A percentile compares a stretch with the other conserved stretches of the same genome.
Conservation (phyloP, 1,284 basidiomycete genomes). For the Apiotrichum sp. region DNA sequence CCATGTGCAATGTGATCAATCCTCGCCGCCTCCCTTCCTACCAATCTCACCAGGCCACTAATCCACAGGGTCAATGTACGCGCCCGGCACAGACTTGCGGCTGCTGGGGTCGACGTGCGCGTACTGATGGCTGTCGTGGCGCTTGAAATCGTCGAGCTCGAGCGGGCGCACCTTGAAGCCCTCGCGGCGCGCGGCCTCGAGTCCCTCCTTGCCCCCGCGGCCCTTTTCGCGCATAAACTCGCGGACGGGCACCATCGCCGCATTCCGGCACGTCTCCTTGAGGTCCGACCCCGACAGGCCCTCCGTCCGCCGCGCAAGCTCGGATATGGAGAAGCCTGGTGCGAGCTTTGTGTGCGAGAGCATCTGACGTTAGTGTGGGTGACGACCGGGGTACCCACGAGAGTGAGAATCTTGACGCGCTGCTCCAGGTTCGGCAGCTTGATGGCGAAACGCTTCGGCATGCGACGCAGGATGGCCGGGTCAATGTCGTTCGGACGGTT, state of each 20-base stretch:
- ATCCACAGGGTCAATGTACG: constrained; percentile 7
- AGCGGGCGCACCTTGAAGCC: constrained; percentile 70
- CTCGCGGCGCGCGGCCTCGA: constrained; percentile 51
- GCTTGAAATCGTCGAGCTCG: constrained; percentile 62
- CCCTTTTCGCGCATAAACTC: constrained; percentile 70
- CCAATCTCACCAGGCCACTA: neutral
- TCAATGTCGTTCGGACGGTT: constrained; percentile 86
- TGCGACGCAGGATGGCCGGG: constrained; percentile 84
- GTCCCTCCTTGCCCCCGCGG: constrained; percentile 33
- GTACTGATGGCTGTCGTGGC: constrained; percentile 51
- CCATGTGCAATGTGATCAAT: too few relatives aligned
- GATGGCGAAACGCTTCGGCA: constrained; percentile 97
- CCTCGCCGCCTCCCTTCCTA: neutral
- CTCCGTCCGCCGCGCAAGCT: constrained; percentile 66
- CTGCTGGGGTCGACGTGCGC: constrained; percentile 5
- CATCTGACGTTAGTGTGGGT: constrained; percentile 56
- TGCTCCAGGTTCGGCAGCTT: constrained; percentile 74
- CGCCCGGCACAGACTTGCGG: neutral
- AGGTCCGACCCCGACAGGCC: constrained; percentile 87
- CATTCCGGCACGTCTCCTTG: constrained; percentile 88
- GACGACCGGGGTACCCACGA: constrained; percentile 53
- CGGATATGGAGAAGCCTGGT: constrained; percentile 58
- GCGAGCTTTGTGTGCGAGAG: constrained; percentile 68
- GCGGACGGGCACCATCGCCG: constrained; percentile 83
- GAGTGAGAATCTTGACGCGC: constrained; percentile 76